Evolutionary conservation across 2,329 filamentous ascomycete genomes (phyloP), one percentile per base, ranked within the genome.

Genomic region (Epichloe brachyelytri): DNA sequence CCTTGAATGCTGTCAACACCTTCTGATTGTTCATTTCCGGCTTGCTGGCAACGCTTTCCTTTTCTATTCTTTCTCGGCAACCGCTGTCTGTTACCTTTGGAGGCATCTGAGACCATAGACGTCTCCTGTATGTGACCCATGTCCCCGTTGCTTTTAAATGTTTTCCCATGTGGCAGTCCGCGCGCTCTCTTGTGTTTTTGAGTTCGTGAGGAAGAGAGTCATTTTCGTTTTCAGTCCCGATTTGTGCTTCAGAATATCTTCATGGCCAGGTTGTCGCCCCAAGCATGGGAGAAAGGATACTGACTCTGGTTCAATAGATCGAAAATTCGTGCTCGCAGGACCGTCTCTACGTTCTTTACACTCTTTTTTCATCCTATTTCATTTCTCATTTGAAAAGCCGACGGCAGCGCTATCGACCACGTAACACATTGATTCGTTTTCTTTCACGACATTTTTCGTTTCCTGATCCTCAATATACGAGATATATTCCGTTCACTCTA

Each of bases 51-150:
- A 30, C 43, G 41, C 46, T 45, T 48, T 46, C 7, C 17, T 37
- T 30, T 38, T 39, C 36, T 41, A 39, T 26, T 19, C 33, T 39
- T 20, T 26, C 14, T 46, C 38, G 22, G 43, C 46, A 46, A 43
- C 20, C 15, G 30, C 37, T 40, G 20, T 46, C 45, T 45, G 41
- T 39, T 19, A 43, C 38, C 39, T 12, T 12, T 39, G 43, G 15
- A 34, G 6, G 44, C 22, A 45, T 48, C 44, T 44, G 49, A 54
- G 46, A 49, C 43, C 26, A 22, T 38, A 46, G 30, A 12, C 38
- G 40, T 51, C 41, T 51, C 45, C 15, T 40, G 52, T 53, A 53
- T 22, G 49, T 51, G 33, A 38, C 30, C 33, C 46, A 46, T 49
- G 37, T 46, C 38, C 37, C 12, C 20, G 12, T n/a, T 6, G 12